Evolutionary conservation across 2,329 filamentous ascomycete genomes (phyloP), one percentile per base, ranked within the genome.

Genomic region (Aspergillus chevalieri): DNA sequence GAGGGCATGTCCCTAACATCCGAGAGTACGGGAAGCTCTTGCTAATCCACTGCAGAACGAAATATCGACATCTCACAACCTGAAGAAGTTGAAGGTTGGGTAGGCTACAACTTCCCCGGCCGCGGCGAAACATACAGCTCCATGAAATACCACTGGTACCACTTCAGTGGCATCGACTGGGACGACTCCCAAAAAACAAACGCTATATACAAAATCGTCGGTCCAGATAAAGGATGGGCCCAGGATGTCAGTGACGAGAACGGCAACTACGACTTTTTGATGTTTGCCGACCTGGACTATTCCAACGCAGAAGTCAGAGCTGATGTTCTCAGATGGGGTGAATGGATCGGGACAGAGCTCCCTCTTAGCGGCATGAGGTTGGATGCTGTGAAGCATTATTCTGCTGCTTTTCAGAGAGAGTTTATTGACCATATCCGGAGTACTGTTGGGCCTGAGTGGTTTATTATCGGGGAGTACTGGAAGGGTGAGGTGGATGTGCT

Each of bases 341-440:
- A 77, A 4, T 89, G 86, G 86, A 74, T 89, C 49, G 76, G 78
- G 1, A 70, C 78, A 5, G 73, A 83, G 51, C 62, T 87, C 0
- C 78, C 79, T 0, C 69, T 89, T 9, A 75, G 78, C 52, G 85
- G 85, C 1, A 83, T 89, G 64, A 76, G 86, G 15, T 77, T 89
- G 46, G 86, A 89, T 63, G 86, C 85, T 10, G 81, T 84, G 26
- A 86, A 87, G 67, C 86, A 89, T 67, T 87, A 84, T 66, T 84
- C 80, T 24, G 78, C 79, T 51, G 73, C 75, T n/a, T 89, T 89
- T 60, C 76, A 84, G 28, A 76, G 75, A 39, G 75, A 81, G n/a
- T 86, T 86, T 67, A 78, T 87, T 46, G 69, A 72, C 5, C 71
- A 78, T 43, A 67, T 87, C 51, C 78, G 79, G 59, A 70, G 73